Percentiles rank a stretch among this genome's conserved stretches.
These are phyloP conservation scores for Quercus gilva DNA, from an alignment of 306 rosid genomes.

Conservation along the genomic window DNA sequence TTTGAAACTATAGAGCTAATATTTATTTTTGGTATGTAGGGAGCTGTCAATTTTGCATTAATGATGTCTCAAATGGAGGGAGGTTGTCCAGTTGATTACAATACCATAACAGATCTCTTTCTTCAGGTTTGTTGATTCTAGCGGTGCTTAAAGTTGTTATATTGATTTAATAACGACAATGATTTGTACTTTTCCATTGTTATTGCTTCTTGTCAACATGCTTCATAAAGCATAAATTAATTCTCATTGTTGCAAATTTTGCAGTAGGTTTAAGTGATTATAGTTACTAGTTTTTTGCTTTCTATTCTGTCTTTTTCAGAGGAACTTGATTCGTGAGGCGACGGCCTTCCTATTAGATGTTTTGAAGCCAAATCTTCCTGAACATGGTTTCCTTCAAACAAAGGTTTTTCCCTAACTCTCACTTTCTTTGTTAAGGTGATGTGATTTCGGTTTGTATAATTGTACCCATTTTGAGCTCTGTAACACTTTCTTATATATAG, in stretches of 20 bases:
- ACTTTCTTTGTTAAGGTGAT: constrained; percentile 12
- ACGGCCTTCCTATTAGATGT: constrained; percentile 95
- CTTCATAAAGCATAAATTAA: not conserved
- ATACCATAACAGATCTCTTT: constrained; percentile 96
- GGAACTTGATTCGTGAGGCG: constrained; percentile 98
- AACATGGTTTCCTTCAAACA: constrained; percentile 88
- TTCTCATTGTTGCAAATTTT: not conserved
- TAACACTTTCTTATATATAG: constrained; percentile 40
- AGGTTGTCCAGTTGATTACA: constrained; percentile 97
- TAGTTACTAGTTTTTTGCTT: constrained; percentile 13
- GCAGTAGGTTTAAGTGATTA: not conserved
- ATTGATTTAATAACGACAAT: not conserved
- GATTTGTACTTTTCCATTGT: not conserved
- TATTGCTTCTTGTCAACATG: not conserved
- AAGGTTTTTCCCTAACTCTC: constrained; percentile 47
- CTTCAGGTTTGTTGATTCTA: constrained; percentile 70
- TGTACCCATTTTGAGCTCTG: constrained; percentile 15
- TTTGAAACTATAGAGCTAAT: not conserved
- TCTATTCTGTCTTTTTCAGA: constrained; percentile 39
- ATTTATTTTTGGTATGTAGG: constrained; percentile 48
- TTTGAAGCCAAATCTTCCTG: constrained; percentile 95
- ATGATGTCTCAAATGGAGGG: constrained; percentile 99
- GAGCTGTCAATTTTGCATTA: constrained; percentile 98
- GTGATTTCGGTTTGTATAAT: not conserved
- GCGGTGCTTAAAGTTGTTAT: not conserved